Percentiles rank a stretch among this genome's conserved stretches.
Evolutionary conservation across 495 filamentous ascomycete genomes (phyloP).

Genomic region (Penicillium lividum): DNA sequence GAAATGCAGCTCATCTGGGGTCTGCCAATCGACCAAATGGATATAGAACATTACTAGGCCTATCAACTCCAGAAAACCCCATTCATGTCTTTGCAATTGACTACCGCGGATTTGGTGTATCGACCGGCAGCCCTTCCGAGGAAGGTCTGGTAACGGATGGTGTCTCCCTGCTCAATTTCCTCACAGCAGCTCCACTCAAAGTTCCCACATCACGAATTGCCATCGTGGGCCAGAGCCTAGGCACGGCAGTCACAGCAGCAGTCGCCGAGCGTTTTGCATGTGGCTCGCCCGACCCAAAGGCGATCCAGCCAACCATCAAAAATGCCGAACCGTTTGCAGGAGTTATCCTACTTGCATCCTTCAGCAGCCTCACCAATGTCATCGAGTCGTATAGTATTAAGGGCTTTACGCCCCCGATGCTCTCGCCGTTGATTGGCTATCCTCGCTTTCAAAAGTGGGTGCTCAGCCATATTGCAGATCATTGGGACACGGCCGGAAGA

Average conservation of each 20-base stretch:
- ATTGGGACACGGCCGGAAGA: conserved; percentile 55
- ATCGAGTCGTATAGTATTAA: conserved; percentile 70
- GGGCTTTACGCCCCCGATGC: conserved; percentile 76
- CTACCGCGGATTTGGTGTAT: conserved; percentile 87
- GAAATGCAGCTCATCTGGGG: conserved; percentile 50
- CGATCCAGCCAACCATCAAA: conserved; percentile 38
- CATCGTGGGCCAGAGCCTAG: conserved; percentile 85
- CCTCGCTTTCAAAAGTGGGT: conserved; percentile 52
- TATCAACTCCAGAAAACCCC: conserved; percentile 50
- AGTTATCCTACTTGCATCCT: conserved; percentile 75
- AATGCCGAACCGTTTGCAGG: conserved; percentile 62
- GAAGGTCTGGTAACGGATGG: conserved; percentile 80
- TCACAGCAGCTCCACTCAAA: conserved; percentile 39
- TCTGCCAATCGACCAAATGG: conserved; percentile 44
- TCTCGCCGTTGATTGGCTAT: conserved; percentile 68
- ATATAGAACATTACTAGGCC: conserved; percentile 41
- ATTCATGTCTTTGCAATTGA: conserved; percentile 74
- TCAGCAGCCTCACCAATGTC: conserved; percentile 71
- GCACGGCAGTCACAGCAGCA: conserved; percentile 77
- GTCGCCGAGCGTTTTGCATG: conserved; percentile 68
- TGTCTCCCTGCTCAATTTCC: conserved; percentile 63
- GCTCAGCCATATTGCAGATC: conserved; percentile 50
- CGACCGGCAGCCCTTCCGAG: conserved; percentile 79
- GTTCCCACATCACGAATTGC: conserved; percentile 73
- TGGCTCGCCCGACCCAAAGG: conserved; percentile 38